Evolutionary conservation across 108 stramenopile genomes (phyloP), one percentile per base, ranked within the genome.

Genomic region (Aurantiochytrium sp.): DNA sequence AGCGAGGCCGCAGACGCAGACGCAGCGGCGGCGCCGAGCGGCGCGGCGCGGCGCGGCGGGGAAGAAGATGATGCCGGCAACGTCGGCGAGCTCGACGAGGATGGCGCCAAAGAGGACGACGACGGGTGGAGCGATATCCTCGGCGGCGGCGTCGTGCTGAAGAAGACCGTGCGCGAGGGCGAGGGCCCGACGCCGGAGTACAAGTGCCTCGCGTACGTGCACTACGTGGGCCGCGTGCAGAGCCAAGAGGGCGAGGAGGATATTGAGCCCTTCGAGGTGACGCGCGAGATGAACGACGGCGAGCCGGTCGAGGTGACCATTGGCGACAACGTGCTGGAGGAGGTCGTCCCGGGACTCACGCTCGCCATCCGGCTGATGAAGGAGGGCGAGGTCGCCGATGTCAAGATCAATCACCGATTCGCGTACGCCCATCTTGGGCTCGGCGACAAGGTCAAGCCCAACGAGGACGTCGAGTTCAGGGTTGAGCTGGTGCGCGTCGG

Each of bases 391-490:
- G 27, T 81, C 27, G 73, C 73, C 6, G 73, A 48, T 24, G 45
- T 81, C n/a, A 41, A 81, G 42, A 24, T 81, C 1, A 81, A 48
- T 30, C 73, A 81, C 45, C 39, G 73, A 48, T 81, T 81, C 24
- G 73, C 42, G 19, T 81, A 81, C 32, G 73, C 73, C 17, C 24
- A 81, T 48, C 73, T 27, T 6, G 73, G 73, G 19, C 45, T 81
- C 36, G 27, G 27, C 2, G 42, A 41, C 42, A 27, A 48, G 39
- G 42, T 81, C 27, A 30, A 30, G 6, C 73, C 73, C 24, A 81
- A 81, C 45, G 73, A 81, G 45, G 73, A 81, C 24, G 30, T 81
- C 45, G 73, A 81, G 73, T 41, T 48, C 42, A 41, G 73, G n/a
- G 73, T 81, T 6, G 73, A 81, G 32, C 45, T 81, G 36, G 73